Conservation (phyloP, 164 flowering plant genomes). For the Kingdonia uniflora region DNA sequence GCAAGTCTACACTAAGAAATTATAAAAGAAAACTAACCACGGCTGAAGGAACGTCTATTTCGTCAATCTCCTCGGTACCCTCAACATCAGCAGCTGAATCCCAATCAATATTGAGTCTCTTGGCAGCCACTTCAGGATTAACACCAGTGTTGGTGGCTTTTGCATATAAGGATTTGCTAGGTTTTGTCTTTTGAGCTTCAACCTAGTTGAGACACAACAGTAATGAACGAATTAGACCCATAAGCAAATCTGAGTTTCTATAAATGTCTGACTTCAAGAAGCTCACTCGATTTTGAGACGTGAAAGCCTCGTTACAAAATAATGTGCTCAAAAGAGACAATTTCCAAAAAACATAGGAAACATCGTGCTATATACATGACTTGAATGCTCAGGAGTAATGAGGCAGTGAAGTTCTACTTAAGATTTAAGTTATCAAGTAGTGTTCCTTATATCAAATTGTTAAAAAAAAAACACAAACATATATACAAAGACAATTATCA, state of each 20-base stretch:
- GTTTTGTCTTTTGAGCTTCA: constrained; percentile 48
- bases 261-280: too few species aligned
- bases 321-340: too few species aligned
- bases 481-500: too few species aligned
- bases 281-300: too few species aligned
- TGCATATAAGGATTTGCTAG: constrained; percentile 64
- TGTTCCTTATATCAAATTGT: too few species aligned
- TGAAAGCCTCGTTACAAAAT: too few species aligned
- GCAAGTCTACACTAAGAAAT: not conserved
- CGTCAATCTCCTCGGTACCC: constrained; percentile 33
- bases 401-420: too few species aligned
- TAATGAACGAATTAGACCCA: constrained; percentile 1
- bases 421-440: too few species aligned
- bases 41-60: constrained; percentile 60
- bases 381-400: too few species aligned
- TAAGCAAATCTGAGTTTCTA: not conserved
- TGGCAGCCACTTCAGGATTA: constrained; percentile 73
- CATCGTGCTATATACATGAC: too few species aligned
- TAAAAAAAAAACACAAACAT: too few species aligned
- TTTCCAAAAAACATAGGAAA: too few species aligned
- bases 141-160: constrained; percentile 85
- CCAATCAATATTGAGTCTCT: constrained; percentile 83
- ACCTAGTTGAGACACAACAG: constrained; percentile 28
- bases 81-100: constrained; percentile 89
- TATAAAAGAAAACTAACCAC: constrained; percentile 45